Percentiles rank a stretch among this genome's conserved stretches.
Conservation (phyloP, 805 yeast genomes). For the Tetrapisispora namnaoensis region DNA sequence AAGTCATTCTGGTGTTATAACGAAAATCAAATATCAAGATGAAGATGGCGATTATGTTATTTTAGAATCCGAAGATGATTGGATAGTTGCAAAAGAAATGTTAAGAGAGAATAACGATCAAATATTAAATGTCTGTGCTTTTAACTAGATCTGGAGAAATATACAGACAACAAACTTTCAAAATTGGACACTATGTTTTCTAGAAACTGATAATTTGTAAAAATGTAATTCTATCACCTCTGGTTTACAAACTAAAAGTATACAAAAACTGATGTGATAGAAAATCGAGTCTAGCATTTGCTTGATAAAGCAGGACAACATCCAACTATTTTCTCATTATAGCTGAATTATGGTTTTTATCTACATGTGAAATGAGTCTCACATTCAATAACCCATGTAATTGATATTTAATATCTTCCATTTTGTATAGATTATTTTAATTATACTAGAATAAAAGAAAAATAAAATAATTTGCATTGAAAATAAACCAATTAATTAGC, state of each 20-base stretch:
- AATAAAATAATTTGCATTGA: conserved; percentile 1
- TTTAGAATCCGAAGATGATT: conserved; percentile 78
- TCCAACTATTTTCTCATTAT: neutral
- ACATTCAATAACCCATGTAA: neutral
- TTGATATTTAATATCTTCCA: neutral
- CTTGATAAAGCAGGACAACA: neutral
- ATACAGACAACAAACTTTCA: neutral
- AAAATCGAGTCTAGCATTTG: neutral
- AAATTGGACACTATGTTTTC: neutral
- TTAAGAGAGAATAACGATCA: conserved; percentile 42
- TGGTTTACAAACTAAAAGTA: neutral
- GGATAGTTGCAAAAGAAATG: conserved; percentile 75
- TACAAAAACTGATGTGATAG: neutral
- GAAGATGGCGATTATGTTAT: conserved; percentile 93
- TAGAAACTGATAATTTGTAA: neutral
- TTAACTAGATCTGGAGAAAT: conserved; percentile 11
- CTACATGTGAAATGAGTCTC: neutral
- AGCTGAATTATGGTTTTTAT: neutral
- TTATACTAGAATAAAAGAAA: neutral
- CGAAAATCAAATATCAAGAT: conserved; percentile 69
- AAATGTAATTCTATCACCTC: neutral
- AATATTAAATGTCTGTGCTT: conserved; percentile 36
- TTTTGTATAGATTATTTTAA: neutral
- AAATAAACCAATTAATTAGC: neutral
- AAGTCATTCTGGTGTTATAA: conserved; percentile 40